phyloP scores from a whole-genome alignment of 2,329 filamentous ascomycete species.

The Claviceps capensis region DNA sequence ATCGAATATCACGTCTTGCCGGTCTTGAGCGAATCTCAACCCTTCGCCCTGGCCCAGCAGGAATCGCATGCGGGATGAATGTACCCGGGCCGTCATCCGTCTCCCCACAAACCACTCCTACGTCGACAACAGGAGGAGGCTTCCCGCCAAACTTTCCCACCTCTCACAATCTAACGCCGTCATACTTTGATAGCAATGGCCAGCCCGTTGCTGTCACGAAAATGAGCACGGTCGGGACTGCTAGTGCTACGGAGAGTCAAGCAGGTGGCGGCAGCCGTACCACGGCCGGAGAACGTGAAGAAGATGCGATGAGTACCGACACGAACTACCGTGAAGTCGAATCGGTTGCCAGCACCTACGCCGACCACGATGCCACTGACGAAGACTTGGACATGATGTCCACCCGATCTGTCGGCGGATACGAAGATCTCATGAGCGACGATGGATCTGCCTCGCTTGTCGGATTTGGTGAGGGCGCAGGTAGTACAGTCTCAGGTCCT shows the following conservation, averaged over 20 bases:
- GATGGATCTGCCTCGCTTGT: constrained; percentile 75
- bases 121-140: constrained; percentile 26
- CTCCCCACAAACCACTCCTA: constrained; percentile 36
- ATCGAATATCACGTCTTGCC: constrained; percentile 86
- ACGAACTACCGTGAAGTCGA: constrained; percentile 44
- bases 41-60: constrained; percentile 40
- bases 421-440: constrained; percentile 67
- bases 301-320: constrained; percentile 60
- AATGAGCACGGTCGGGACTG: constrained; percentile 84
- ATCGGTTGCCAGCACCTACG: constrained; percentile 42
- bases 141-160: constrained; percentile 27
- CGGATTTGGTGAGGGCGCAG: constrained; percentile 84
- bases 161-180: constrained; percentile 36
- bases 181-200: constrained; percentile 70
- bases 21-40: constrained; percentile 81
- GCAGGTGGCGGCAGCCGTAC: constrained; percentile 40
- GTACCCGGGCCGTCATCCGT: constrained; percentile 21
- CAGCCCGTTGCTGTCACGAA: constrained; percentile 54
- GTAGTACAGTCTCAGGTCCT: constrained; percentile 69
- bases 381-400: constrained; percentile 34
- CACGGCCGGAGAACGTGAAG: constrained; percentile 41
- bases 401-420: constrained; percentile 34
- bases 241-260: constrained; percentile 71
- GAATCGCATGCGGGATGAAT: constrained; percentile 15
- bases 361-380: constrained; percentile 35